Evolutionary conservation across 2,329 filamentous ascomycete species (phyloP), one percentile per base, ranked within the genome.

Genomic region (Colletotrichum magnum): DNA sequence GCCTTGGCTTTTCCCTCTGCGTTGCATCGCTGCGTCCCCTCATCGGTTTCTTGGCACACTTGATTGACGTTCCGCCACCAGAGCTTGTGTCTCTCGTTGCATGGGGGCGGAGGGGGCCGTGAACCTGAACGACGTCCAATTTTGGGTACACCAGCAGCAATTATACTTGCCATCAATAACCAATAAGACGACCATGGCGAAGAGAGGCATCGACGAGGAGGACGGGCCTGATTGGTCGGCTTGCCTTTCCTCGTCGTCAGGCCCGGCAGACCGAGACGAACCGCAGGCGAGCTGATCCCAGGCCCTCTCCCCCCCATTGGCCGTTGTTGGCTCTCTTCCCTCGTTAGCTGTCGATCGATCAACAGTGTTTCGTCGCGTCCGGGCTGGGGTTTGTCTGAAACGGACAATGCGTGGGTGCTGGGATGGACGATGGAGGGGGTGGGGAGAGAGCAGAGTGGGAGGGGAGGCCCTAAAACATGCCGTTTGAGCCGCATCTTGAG

Each of bases 401-500:
- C 66, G 62, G 61, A 56, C 32, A 65, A 69, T 69, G 66, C 62
- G 62, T 69, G 61, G 54, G 56, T 51, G 66, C 66, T 9, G 24
- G 66, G 66, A 69, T 66, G 47, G 66, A 56, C 66, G 66, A 51
- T 60, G 66, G 61, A 66, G 53, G 18, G 18, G 13, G 28, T 32
- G 28, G 28, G 28, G 28, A 32, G 28, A 32, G 28, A 32, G 28
- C 7, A 32, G 28, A 32, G 28, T 2, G 7, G 28, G 48, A 59
- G 41, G 36, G 47, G 39, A 48, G 60, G 54, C 16, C 10, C 61
- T 36, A 58, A 54, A 69, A 69, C 61, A 36, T 60, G 66, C 61
- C 61, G 66, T 60, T 69, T 66, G 66, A 69, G 66, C 66, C 66
- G 56, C 66, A 69, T 56, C 50, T 32, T 69, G 66, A 69, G 26